Base-by-base conservation (phyloP, 768 basidiomycete genomes). In the Austroboletus festivus region DNA sequence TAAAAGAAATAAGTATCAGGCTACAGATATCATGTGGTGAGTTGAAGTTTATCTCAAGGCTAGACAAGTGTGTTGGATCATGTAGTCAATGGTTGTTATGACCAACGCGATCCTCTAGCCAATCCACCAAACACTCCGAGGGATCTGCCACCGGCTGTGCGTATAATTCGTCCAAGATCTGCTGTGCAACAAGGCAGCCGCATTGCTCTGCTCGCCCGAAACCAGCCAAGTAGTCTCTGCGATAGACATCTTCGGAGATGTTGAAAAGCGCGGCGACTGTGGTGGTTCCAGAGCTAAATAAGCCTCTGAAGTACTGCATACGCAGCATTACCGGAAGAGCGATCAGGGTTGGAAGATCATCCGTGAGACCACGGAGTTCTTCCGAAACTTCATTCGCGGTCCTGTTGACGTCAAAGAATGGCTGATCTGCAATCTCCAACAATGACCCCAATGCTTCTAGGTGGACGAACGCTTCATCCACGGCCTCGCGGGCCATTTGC, bases 141-240 rank as follows among this genome's bases (percentile, higher is more conserved):
- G 72, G 52, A 54, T 74, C 71, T 3, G 47, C 47, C 26, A 62
- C 55, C 6, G 63, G 61, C 38, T 63, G 62, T 20, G 51, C 53
- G 19, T 65, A 69, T 30, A 89, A 66, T 20, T 71, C 70, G 26
- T 83, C 75, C 28, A 82, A 66, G 34, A 87, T 71, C 20, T 76
- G 76, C 58, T 76, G 74, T 3, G 77, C 82, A 41, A 89, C 79
- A 5, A 76, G 68, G 19, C 67, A 68, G 38, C 81, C 81, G 54
- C 81, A 86, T 57, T 89, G 85, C 53, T 90, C 88, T 33, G 88
- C 89, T 46, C 86, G 73, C 13, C 83, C 81, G 62, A 90, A 91
- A 19, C 89, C 89, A 35, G 79, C 70, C 31, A 92, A 68, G 63
- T 83, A 89, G 31, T 77, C 79, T 55, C 73, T 77, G 48, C 87